Percentiles rank a stretch among this genome's conserved stretches.
Evolutionary conservation across 2,329 filamentous ascomycete genomes (phyloP).

Genomic region (Colletotrichum tropicicola): DNA sequence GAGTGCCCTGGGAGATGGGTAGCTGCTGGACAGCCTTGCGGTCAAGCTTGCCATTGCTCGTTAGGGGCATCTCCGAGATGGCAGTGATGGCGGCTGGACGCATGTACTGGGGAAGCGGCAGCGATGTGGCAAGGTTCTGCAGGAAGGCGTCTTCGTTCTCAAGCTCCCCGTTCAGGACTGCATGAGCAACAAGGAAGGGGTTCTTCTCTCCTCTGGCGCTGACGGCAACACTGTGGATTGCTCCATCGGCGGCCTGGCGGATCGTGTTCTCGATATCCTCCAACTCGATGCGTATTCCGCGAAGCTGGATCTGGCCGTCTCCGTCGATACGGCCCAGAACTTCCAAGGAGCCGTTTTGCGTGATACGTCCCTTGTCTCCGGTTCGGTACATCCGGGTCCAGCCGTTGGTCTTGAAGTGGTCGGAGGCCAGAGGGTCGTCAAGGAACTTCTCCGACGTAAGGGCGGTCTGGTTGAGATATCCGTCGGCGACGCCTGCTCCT

Average conservation of each 20-base stretch:
- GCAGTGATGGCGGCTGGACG: slow-evolving; percentile 37
- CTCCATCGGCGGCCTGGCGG: slow-evolving; percentile 29
- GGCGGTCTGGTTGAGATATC: slow-evolving; percentile 37
- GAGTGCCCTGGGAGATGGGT: slow-evolving; percentile 30
- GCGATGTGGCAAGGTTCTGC: neutral
- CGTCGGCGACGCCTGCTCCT: slow-evolving; percentile 39
- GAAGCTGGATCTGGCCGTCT: slow-evolving; percentile 55
- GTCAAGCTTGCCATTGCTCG: slow-evolving; percentile 47
- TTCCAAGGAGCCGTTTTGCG: neutral
- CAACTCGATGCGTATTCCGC: slow-evolving; percentile 55
- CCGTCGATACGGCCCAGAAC: slow-evolving; percentile 47
- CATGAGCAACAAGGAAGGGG: neutral
- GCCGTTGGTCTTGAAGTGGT: neutral
- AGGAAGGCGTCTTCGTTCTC: neutral
- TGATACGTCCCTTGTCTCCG: neutral
- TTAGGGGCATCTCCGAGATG: slow-evolving; percentile 39
- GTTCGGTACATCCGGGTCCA: neutral
- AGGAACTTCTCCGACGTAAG: neutral
- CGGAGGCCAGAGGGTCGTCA: neutral
- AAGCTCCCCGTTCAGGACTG: neutral
- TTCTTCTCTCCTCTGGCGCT: too few species aligned
- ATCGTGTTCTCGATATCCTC: slow-evolving; percentile 46
- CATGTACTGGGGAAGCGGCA: slow-evolving; percentile 40
- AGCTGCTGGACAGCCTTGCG: slow-evolving; percentile 36
- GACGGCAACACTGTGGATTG: slow-evolving; percentile 32